These are phyloP conservation scores for Alternaria sp. DNA, from an alignment of 2,329 filamentous ascomycete genomes.

Conservation along the genomic window DNA sequence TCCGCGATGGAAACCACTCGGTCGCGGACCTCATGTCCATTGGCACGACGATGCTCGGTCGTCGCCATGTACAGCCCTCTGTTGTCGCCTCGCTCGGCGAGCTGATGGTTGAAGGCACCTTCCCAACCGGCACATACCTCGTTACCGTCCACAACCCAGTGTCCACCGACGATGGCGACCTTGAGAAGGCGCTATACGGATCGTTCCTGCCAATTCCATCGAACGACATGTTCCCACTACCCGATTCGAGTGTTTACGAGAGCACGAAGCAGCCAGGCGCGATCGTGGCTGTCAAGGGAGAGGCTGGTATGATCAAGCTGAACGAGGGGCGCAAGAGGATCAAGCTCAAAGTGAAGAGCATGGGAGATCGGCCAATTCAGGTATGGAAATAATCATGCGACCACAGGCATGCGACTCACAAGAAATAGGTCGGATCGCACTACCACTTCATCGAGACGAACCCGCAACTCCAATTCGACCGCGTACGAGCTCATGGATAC, in stretches of 20 bases:
- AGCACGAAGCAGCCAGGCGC: conserved; percentile 77
- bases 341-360: conserved; percentile 78
- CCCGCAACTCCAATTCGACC: conserved; percentile 86
- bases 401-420: conserved; percentile 5
- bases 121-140: conserved; percentile 87
- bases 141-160: conserved; percentile 94
- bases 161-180: conserved; percentile 81
- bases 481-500: conserved; percentile 79
- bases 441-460: conserved; percentile 98
- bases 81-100: conserved; percentile 80
- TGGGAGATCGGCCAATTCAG: conserved; percentile 88
- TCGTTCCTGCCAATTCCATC: conserved; percentile 85
- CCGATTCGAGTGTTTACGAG: conserved; percentile 69
- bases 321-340: conserved; percentile 78
- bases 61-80: conserved; percentile 85
- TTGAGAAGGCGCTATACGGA: conserved; percentile 86
- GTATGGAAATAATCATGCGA: conserved; percentile 52
- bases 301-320: conserved; percentile 68
- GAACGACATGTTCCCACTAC: conserved; percentile 69
- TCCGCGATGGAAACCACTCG: conserved; percentile 92
- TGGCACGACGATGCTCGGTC: conserved; percentile 89
- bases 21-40: conserved; percentile 94
- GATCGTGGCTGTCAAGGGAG: conserved; percentile 72
- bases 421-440: conserved; percentile 75
- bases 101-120: conserved; percentile 94